Base-by-base conservation (phyloP, 345 rosid genomes). In the Brassica incana region DNA sequence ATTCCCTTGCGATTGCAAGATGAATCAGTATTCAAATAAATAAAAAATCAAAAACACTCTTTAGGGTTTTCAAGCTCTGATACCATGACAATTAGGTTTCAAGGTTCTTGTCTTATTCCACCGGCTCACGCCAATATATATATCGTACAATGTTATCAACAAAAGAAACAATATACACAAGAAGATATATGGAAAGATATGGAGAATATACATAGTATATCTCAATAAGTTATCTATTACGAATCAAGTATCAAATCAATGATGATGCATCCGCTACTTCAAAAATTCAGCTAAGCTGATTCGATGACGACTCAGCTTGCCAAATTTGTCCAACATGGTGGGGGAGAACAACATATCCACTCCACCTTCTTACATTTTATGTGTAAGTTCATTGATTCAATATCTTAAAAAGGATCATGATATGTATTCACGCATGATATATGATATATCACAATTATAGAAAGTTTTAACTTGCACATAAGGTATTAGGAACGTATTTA, bases 241-340 rank as follows among this genome's bases (percentile, higher is more conserved):
- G 18, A 30, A 77, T 77, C 66, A 71, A 36, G 45, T 71, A 77
- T 71, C 66, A 71, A 64, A 71, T 71, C 76, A 71, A 6, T 6
- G 43, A 29, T 38, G 8, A 58, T 76, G 73, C 67, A 58, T 76
- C 65, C 3, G 40, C 61, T 75, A 10, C 67, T 58, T 67, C 6
- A 20, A 77, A 68, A 61, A 32, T 38, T 29, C 23, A 67, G 67
- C 61, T 65, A 78, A 72, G 36, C 25, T 66, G 23, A 78, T 66
- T 72, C 67, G 77, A 18, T 78, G 72, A 66, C 77, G 59, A 78
- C 63, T 72, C 77, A 72, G 29, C 18, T 71, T 78, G 54, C 77
- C 82, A 59, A 59, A 43, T 30, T 71, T 32, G 73, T 59, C 69
- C 73, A 58, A 30, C 73, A 30, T 73, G 18, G 77, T 78, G 82